phyloP scores from a whole-genome alignment of 1,284 basidiomycete species.

The Caloboletus firmus region DNA sequence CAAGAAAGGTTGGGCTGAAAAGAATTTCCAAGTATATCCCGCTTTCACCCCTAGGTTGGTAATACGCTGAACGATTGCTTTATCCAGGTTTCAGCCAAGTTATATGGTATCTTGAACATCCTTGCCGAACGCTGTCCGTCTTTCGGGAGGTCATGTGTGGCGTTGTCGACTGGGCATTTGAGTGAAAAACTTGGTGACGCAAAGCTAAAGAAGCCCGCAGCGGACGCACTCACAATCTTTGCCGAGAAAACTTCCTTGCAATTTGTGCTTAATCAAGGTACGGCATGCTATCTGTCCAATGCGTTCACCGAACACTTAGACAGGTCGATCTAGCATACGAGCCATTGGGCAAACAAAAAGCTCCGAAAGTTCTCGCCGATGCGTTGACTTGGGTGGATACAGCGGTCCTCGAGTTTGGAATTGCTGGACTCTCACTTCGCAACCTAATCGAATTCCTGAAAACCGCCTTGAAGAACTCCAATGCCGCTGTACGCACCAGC shows the following conservation, averaged over 20 bases:
- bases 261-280: constrained; percentile 92
- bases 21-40: constrained; percentile 89
- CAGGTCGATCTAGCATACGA: constrained; percentile 71
- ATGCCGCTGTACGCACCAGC: constrained; percentile 90
- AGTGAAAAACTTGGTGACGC: constrained; percentile 95
- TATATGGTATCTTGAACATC: constrained; percentile 74
- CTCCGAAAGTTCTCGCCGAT: constrained; percentile 95
- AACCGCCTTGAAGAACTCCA: constrained; percentile 86
- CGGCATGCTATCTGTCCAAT: constrained; percentile 23
- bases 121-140: constrained; percentile 80
- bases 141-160: constrained; percentile 86
- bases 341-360: constrained; percentile 90
- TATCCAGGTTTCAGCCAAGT: constrained; percentile 79
- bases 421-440: constrained; percentile 81
- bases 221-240: constrained; percentile 80
- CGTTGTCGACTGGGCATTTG: constrained; percentile 81
- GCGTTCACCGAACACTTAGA: constrained; percentile 14
- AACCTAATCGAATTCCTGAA: constrained; percentile 92
- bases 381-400: constrained; percentile 88
- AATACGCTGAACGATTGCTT: constrained; percentile 7
- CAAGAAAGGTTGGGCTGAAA: constrained; percentile 96
- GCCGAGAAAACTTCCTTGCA: constrained; percentile 94
- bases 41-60: constrained; percentile 1
- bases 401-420: constrained; percentile 91
- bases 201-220: constrained; percentile 97